phyloP scores from a whole-genome alignment of 208 protist species.

The Wallacemonas sp. region DNA sequence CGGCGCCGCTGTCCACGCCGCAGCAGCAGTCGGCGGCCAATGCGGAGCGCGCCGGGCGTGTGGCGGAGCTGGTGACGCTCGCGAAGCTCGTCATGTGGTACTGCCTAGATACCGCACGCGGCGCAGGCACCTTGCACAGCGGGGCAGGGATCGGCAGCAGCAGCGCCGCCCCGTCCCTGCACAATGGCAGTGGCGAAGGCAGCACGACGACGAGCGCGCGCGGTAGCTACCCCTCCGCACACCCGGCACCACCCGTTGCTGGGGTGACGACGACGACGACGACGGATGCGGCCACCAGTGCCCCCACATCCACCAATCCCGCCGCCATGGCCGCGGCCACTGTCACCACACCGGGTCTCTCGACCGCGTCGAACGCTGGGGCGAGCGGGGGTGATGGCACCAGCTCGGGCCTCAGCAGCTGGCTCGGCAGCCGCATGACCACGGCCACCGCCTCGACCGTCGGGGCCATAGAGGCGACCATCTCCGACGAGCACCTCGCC shows the following conservation, averaged over 20 bases:
- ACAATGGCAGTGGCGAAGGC: constrained; percentile 12
- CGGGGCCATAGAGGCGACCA: constrained; percentile 1
- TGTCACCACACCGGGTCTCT: not conserved
- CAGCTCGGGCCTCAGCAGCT: constrained; percentile 23
- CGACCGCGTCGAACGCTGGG: not conserved
- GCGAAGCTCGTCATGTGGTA: constrained; percentile 51
- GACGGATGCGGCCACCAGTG: not conserved
- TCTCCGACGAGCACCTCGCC: constrained; percentile 38
- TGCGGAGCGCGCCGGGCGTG: not conserved
- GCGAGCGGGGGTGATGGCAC: not conserved
- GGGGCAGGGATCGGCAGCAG: constrained; percentile 22
- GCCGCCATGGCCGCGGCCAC: not conserved
- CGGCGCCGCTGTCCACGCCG: not conserved
- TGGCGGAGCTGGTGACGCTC: constrained; percentile 12
- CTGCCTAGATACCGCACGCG: constrained; percentile 47
- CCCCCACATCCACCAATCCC: not conserved
- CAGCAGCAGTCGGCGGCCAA: not conserved
- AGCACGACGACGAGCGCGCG: constrained; percentile 20
- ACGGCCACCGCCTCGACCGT: constrained; percentile 12
- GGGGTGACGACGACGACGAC: not conserved
- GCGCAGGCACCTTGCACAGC: constrained; percentile 20
- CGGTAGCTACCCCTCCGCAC: constrained; percentile 11
- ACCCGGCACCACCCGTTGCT: too few species aligned
- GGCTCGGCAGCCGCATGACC: constrained; percentile 48
- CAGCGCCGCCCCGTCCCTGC: constrained; percentile 12